A percentile compares a stretch with the other conserved stretches of the same genome.
Evolutionary conservation across 495 filamentous ascomycete species (phyloP).

Genomic region (Lophiotrema nucula): DNA sequence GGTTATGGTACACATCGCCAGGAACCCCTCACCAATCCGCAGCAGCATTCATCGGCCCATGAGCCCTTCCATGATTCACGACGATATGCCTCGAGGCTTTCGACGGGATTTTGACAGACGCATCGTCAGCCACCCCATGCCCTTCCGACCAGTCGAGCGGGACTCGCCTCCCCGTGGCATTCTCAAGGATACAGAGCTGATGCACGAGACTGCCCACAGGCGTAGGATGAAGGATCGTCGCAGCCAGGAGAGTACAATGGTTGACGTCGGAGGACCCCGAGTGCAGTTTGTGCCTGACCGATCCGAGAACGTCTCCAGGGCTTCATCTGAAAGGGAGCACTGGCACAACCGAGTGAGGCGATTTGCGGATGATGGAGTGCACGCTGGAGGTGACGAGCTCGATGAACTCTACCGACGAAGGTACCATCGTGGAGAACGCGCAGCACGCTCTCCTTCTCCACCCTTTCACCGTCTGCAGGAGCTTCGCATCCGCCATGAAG

Average conservation of each 20-base stretch:
- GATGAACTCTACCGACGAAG: no score
- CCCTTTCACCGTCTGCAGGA: not conserved
- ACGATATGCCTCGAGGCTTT: not conserved
- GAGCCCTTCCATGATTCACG: not conserved
- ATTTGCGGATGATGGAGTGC: no score
- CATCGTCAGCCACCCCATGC: conserved; percentile 12
- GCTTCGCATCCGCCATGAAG: not conserved
- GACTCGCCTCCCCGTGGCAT: conserved; percentile 2
- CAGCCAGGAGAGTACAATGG: conserved; percentile 15
- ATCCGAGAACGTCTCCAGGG: not conserved
- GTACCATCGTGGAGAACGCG: no score
- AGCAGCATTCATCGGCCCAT: not conserved
- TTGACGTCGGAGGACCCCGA: conserved; percentile 23
- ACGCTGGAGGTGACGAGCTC: no score
- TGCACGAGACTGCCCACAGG: not conserved
- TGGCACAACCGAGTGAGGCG: no score
- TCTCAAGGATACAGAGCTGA: not conserved
- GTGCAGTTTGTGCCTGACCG: conserved; percentile 20
- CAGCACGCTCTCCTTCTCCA: not conserved
- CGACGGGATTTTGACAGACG: conserved; percentile 9
- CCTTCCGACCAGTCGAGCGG: conserved; percentile 8
- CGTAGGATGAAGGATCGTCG: not conserved
- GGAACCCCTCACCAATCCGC: not conserved
- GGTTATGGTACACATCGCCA: not conserved
- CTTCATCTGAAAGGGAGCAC: not conserved